These are phyloP conservation scores for Hemileccinum impolitum DNA, from an alignment of 768 basidiomycete species.

Conservation along the genomic window DNA sequence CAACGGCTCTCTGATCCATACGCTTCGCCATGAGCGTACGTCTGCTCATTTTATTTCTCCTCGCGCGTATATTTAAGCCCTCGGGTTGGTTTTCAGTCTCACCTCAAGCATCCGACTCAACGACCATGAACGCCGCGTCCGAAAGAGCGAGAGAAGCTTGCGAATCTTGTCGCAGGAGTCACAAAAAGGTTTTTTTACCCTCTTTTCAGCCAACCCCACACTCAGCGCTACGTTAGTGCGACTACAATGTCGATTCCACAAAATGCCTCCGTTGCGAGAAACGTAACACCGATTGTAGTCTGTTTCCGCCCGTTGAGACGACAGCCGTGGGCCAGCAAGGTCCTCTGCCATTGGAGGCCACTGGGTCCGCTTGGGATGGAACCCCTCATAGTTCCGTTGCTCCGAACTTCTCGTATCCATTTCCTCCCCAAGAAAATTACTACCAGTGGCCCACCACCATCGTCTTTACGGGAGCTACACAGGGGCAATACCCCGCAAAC, in stretches of 20 bases:
- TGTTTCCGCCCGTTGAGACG: conserved; percentile 10
- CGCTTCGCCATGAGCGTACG: conserved; percentile 2
- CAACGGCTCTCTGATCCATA: conserved; percentile 10
- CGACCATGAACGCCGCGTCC: conserved; percentile 15
- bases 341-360: not conserved
- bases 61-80: conserved; percentile 20
- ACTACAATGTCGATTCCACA: conserved; percentile 11
- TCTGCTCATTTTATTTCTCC: conserved; percentile 10
- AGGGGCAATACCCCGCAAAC: conserved; percentile 7
- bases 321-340: conserved; percentile 5
- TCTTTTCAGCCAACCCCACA: not conserved
- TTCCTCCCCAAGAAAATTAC: not conserved
- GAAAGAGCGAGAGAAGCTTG: conserved; percentile 29
- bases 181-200: conserved; percentile 20
- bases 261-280: conserved; percentile 18
- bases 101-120: not conserved
- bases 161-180: conserved; percentile 21
- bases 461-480: not conserved
- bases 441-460: not conserved
- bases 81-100: not conserved
- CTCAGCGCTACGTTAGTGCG: conserved; percentile 15
- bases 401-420: not conserved
- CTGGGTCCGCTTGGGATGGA: conserved; percentile 3
- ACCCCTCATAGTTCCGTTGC: conserved; percentile 3
- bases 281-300: conserved; percentile 11